Evolutionary conservation across 805 yeast species (phyloP).

Genomic region (Candida parachauliodes): DNA sequence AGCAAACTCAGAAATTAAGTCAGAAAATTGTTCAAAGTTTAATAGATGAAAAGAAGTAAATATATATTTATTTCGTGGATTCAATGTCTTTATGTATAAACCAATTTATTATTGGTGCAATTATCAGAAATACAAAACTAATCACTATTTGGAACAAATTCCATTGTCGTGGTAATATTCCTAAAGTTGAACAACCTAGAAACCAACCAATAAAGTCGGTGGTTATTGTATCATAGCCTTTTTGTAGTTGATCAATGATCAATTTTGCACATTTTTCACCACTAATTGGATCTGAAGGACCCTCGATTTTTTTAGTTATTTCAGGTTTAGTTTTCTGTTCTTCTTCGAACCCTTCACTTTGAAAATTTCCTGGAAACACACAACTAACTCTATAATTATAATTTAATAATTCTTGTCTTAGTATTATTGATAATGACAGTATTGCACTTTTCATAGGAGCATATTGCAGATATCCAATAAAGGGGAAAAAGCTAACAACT

Average conservation of each 20-base stretch:
- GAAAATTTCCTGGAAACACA: slow-evolving; percentile 85
- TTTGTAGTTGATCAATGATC: slow-evolving; percentile 51
- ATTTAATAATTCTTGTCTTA: slow-evolving; percentile 77
- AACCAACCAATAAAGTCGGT: slow-evolving; percentile 89
- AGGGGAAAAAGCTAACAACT: slow-evolving; percentile 76
- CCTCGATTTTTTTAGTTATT: slow-evolving; percentile 81
- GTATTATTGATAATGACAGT: slow-evolving; percentile 65
- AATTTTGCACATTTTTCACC: slow-evolving; percentile 63
- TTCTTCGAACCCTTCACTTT: slow-evolving; percentile 77
- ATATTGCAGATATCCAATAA: slow-evolving; percentile 88
- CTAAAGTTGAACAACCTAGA: slow-evolving; percentile 61
- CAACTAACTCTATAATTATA: slow-evolving; percentile 68
- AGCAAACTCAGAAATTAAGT: slow-evolving; percentile 25
- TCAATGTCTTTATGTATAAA: slow-evolving; percentile 50
- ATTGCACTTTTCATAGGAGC: slow-evolving; percentile 88
- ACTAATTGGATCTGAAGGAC: slow-evolving; percentile 68
- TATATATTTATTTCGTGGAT: background rate
- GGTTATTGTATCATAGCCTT: slow-evolving; percentile 69
- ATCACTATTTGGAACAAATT: slow-evolving; percentile 45
- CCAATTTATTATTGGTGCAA: slow-evolving; percentile 55
- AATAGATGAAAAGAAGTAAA: slow-evolving; percentile 10
- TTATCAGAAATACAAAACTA: slow-evolving; percentile 31
- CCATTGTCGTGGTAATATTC: slow-evolving; percentile 64
- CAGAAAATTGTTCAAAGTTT: slow-evolving; percentile 19
- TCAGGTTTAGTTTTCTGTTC: slow-evolving; percentile 85